Evolutionary conservation across 495 filamentous ascomycete genomes (phyloP).

Genomic region (Evernia prunastri): DNA sequence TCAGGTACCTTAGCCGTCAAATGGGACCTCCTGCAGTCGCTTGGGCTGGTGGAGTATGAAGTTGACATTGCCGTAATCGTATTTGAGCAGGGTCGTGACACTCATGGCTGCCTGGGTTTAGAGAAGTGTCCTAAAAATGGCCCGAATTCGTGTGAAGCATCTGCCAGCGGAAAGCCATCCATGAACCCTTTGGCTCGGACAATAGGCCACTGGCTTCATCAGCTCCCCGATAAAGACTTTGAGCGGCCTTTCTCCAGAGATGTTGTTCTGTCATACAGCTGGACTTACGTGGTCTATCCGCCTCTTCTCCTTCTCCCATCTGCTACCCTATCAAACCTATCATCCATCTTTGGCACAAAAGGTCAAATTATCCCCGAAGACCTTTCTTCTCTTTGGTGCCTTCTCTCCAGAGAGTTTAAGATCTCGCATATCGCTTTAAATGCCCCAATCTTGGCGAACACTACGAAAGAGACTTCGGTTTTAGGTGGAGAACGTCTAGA

Average conservation of each 20-base stretch:
- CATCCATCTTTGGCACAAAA: conserved; percentile 40
- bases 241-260: background rate
- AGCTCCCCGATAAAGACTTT: background rate
- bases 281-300: conserved; percentile 57
- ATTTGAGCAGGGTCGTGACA: background rate
- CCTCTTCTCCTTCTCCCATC: conserved; percentile 62
- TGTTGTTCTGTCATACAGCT: conserved; percentile 23
- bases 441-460: conserved; percentile 53
- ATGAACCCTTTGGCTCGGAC: conserved; percentile 8
- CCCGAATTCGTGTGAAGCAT: background rate
- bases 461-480: conserved; percentile 4
- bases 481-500: background rate
- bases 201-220: conserved; percentile 5
- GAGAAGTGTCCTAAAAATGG: background rate
- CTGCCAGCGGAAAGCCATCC: background rate
- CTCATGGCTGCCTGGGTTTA: background rate
- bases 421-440: conserved; percentile 70
- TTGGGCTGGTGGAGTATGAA: background rate
- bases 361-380: conserved; percentile 31
- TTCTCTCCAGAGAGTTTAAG: conserved; percentile 41
- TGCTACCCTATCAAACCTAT: conserved; percentile 46
- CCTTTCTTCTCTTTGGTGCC: conserved; percentile 38
- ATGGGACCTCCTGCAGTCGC: background rate
- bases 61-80: background rate
- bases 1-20: background rate